Conservation (phyloP, 2,329 filamentous ascomycete genomes). For the Chrysoporthe cubensis region DNA sequence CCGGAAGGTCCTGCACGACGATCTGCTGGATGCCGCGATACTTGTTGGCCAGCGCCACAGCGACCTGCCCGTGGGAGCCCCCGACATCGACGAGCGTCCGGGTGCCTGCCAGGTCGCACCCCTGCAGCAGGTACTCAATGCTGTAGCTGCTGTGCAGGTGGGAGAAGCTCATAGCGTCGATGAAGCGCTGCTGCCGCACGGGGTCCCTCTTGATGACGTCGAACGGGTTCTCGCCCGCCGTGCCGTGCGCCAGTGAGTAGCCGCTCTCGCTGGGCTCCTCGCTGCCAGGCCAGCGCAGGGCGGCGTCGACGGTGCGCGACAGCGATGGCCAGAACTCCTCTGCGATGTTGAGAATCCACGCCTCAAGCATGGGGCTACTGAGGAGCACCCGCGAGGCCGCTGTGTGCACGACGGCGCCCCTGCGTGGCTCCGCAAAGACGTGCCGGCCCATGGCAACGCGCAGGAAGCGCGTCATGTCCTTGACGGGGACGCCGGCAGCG, state of each 20-base stretch:
- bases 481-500: not conserved
- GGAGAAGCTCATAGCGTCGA: not conserved
- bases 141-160: not conserved
- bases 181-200: not conserved
- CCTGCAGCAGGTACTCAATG: not conserved
- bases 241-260: not conserved
- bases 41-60: not conserved
- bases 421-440: not conserved
- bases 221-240: not conserved
- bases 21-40: not conserved
- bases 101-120: not conserved
- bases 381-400: not conserved
- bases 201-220: not conserved
- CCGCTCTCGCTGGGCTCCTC: conserved; percentile 3
- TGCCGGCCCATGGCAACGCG: not conserved
- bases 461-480: not conserved
- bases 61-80: not conserved
- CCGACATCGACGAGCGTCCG: conserved; percentile 10
- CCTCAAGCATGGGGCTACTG: not conserved
- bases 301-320: not conserved
- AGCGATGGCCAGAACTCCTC: not conserved
- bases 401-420: not conserved
- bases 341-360: not conserved
- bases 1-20: conserved; percentile 7
- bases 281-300: not conserved